Conservation (phyloP, 176 grass and related monocot genomes). For the Aegilops longissima region DNA sequence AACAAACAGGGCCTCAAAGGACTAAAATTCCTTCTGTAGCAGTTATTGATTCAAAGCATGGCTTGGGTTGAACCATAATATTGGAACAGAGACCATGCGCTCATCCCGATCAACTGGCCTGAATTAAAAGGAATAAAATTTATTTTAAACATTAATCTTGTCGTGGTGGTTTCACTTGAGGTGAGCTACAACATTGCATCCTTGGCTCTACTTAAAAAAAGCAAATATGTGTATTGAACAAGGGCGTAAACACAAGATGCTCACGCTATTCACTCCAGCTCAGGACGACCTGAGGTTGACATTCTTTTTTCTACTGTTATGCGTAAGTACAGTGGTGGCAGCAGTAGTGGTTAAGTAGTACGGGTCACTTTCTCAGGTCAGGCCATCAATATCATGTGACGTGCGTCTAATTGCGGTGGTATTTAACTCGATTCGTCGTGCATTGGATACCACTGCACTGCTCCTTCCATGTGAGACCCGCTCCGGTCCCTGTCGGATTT, state of each 20-base stretch:
- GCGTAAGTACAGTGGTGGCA: not conserved
- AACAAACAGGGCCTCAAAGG: no score
- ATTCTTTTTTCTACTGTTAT: conserved; percentile 22
- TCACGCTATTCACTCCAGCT: not conserved
- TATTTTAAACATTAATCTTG: no score
- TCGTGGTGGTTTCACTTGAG: no score
- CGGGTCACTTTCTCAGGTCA: conserved; percentile 32
- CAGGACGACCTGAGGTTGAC: conserved; percentile 20
- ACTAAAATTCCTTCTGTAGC: no score
- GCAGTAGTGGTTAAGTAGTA: not conserved
- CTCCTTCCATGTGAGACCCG: conserved; percentile 29
- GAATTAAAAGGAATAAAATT: no score
- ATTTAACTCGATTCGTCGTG: conserved; percentile 5
- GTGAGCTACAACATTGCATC: no score
- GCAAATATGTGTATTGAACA: not conserved
- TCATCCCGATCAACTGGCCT: no score
- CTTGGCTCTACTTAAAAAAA: no score
- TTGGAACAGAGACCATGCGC: no score
- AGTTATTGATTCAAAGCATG: no score
- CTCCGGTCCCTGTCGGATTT: conserved; percentile 33
- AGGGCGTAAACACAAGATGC: not conserved
- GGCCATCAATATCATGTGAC: conserved; percentile 13
- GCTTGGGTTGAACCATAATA: no score
- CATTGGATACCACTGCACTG: conserved; percentile 47
- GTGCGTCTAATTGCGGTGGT: conserved; percentile 8